A percentile compares a stretch with the other conserved stretches of the same genome.
Evolutionary conservation across 2,329 filamentous ascomycete species (phyloP).

Genomic region (Calonectria ilicicola): DNA sequence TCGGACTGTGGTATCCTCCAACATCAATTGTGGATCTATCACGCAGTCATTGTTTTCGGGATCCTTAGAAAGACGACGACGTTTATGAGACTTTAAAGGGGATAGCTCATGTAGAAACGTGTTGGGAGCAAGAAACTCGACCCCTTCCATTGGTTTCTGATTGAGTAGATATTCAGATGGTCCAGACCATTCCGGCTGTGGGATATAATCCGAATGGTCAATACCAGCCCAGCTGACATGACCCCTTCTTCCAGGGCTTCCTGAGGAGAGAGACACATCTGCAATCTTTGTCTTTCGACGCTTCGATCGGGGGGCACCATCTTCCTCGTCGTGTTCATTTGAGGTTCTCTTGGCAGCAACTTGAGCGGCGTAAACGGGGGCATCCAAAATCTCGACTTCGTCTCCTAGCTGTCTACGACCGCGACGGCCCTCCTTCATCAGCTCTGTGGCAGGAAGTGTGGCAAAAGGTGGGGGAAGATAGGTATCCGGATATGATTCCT

Average conservation of each 20-base stretch:
- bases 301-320: conserved; percentile 33
- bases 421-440: conserved; percentile 38
- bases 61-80: conserved; percentile 11
- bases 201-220: conserved; percentile 26
- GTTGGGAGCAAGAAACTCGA: conserved; percentile 58
- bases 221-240: conserved; percentile 22
- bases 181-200: conserved; percentile 31
- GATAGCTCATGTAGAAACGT: conserved; percentile 50
- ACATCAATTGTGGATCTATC: conserved; percentile 18
- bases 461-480: conserved; percentile 44
- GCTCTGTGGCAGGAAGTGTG: conserved; percentile 24
- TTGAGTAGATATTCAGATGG: conserved; percentile 28
- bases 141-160: conserved; percentile 29
- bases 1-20: not conserved
- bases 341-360: conserved; percentile 47
- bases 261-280: conserved; percentile 7
- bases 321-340: conserved; percentile 38
- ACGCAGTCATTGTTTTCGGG: conserved; percentile 1
- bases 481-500: conserved; percentile 55
- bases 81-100: conserved; percentile 13
- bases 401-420: conserved; percentile 53
- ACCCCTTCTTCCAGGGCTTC: conserved; percentile 19
- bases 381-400: conserved; percentile 62
- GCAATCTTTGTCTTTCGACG: conserved; percentile 34
- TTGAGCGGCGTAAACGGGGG: conserved; percentile 62